Conservation (phyloP, 768 basidiomycete species). For the Lactifluus piperatus region DNA sequence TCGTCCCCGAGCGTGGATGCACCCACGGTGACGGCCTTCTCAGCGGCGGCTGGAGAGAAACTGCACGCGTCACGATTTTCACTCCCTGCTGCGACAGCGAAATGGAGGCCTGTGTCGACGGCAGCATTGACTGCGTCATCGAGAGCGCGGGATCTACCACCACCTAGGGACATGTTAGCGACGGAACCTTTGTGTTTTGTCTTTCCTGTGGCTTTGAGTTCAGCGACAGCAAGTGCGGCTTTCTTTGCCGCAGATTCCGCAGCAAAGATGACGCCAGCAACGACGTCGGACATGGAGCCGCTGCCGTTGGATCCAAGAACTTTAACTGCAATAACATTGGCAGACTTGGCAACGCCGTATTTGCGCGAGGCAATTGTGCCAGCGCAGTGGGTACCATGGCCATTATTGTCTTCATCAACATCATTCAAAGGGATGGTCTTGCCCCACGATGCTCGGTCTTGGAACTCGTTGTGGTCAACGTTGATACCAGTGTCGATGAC, state of each 20-base stretch:
- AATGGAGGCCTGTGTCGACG: slow-evolving; percentile 79
- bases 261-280: slow-evolving; percentile 83
- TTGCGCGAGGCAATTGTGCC: slow-evolving; percentile 91
- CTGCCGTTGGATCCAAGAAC: slow-evolving; percentile 91
- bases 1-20: slow-evolving; percentile 78
- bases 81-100: slow-evolving; percentile 92
- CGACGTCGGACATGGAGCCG: slow-evolving; percentile 91
- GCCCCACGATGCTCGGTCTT: slow-evolving; percentile 88
- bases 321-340: slow-evolving; percentile 85
- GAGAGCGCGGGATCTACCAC: slow-evolving; percentile 80
- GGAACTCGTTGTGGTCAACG: slow-evolving; percentile 74
- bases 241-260: slow-evolving; percentile 43
- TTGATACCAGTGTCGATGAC: slow-evolving; percentile 89
- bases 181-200: slow-evolving; percentile 89
- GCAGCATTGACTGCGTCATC: slow-evolving; percentile 82
- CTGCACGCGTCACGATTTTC: slow-evolving; percentile 85
- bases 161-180: slow-evolving; percentile 96
- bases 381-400: slow-evolving; percentile 92
- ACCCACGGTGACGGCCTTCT: slow-evolving; percentile 90
- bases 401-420: slow-evolving; percentile 85
- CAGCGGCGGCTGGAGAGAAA: slow-evolving; percentile 86
- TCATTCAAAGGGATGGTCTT: slow-evolving; percentile 83
- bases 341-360: slow-evolving; percentile 95
- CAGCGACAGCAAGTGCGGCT: slow-evolving; percentile 50
- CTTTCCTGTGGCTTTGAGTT: slow-evolving; percentile 66